Evolutionary conservation across 1,284 basidiomycete genomes (phyloP).

Genomic region (Stygiomarasmius scandens): DNA sequence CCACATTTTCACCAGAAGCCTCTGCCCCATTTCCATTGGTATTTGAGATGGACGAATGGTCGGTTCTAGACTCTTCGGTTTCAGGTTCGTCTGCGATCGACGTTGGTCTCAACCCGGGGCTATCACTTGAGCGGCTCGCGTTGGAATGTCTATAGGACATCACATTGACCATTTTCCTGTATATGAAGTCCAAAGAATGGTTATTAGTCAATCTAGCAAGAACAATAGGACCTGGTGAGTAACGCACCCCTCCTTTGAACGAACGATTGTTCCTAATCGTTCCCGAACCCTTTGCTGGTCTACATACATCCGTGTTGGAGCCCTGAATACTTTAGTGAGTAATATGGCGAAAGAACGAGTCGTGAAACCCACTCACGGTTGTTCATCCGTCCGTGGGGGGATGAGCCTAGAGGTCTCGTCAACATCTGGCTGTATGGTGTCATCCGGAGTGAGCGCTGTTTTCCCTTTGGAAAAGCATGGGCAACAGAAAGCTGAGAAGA

Average conservation of each 20-base stretch:
- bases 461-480: background rate
- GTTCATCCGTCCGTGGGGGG: background rate
- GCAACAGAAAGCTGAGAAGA: background rate
- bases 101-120: background rate
- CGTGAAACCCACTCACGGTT: background rate
- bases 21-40: no score
- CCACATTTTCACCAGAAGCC: no score
- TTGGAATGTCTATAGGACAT: background rate
- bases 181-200: background rate
- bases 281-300: background rate
- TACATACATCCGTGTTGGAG: background rate
- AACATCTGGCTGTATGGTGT: background rate
- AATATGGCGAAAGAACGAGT: background rate
- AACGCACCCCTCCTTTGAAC: background rate
- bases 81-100: no score
- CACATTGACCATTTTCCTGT: background rate
- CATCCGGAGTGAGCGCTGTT: background rate
- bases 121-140: background rate
- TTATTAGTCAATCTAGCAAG: background rate
- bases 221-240: background rate
- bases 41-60: no score
- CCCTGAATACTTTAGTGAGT: background rate
- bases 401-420: background rate
- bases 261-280: background rate
- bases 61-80: no score